phyloP scores from a whole-genome alignment of 2,329 filamentous ascomycete species.

The Microsporum canis region DNA sequence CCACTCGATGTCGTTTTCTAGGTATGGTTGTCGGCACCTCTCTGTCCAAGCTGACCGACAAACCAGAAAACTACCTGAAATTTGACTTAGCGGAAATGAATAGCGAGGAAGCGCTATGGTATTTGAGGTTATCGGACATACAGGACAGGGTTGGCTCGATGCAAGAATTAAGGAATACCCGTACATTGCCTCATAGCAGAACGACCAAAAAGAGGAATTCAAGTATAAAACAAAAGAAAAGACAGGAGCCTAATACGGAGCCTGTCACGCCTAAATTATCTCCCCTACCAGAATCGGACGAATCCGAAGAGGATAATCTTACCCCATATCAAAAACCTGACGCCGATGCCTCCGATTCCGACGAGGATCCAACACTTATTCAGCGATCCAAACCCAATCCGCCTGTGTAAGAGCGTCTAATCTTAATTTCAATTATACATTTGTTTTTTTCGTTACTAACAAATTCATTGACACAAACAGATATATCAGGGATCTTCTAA shows the following conservation, averaged over 20 bases:
- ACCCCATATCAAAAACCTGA: slow-evolving; percentile 73
- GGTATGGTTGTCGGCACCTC: slow-evolving; percentile 81
- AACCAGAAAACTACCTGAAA: slow-evolving; percentile 58
- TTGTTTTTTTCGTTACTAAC: slow-evolving; percentile 10
- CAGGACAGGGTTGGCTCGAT: slow-evolving; percentile 53
- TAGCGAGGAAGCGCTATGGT: slow-evolving; percentile 61
- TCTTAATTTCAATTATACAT: slow-evolving; percentile 5
- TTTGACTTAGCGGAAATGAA: slow-evolving; percentile 75
- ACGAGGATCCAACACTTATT: slow-evolving; percentile 82
- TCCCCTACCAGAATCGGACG: slow-evolving; percentile 47
- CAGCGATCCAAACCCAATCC: slow-evolving; percentile 70
- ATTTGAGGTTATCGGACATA: slow-evolving; percentile 53
- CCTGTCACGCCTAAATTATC: slow-evolving; percentile 33
- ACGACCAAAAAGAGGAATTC: slow-evolving; percentile 6
- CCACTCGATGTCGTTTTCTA: slow-evolving; percentile 63
- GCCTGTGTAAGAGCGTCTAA: slow-evolving; percentile 49
- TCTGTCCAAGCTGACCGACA: slow-evolving; percentile 53
- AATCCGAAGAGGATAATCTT: slow-evolving; percentile 55
- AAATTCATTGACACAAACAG: slow-evolving; percentile 17
- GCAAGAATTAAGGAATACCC: slow-evolving; percentile 35
- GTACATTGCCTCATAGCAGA: slow-evolving; percentile 6
- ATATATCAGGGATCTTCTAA: slow-evolving; percentile 76
- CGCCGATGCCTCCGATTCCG: slow-evolving; percentile 79
- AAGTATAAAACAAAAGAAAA: slow-evolving; percentile 8
- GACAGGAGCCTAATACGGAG: slow-evolving; percentile 5